Base-by-base conservation (phyloP, 495 filamentous ascomycete genomes). In the Trichocladium antarcticum region DNA sequence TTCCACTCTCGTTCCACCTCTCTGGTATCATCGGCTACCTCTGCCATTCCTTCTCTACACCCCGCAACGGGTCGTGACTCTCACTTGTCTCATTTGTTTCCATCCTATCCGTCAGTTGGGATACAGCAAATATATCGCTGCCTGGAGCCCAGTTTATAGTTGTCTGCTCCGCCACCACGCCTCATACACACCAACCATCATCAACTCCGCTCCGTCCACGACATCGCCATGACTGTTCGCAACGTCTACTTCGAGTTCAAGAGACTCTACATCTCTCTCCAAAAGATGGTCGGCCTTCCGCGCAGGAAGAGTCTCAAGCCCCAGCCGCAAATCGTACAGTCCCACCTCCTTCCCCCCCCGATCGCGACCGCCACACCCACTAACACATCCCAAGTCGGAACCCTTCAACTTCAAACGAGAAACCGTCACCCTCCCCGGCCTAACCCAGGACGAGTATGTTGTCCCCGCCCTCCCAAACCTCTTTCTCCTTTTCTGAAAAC, bases 381-480 rank as follows among this genome's bases (percentile, higher is more conserved):
- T 63, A 63, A 63, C 54, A 24, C 14, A n/a, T 16, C 32, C n/a
- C 31, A 41, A 71, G 70, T 73, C 71, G 9, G 61, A 60, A 5
- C 70, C 71, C 5, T 74, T 70, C 62, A 56, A 70, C 53, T 72
- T 74, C 59, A 67, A 68, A 55, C 63, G 63, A 19, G 63, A 68
- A 53, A 40, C 60, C 19, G 43, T 61, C 35, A 57, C 50, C 3
- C 47, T 72, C 0, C 70, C 70, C 12, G 70, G 70, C 32, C 44
- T 73, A 10, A 65, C 63, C 16, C 59, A 70, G 40, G 63, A 71
- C 45, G 67, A 74, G 70, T 72, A 64, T 56, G 65, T 53, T 6
- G 10, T 29, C 27, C 27, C 19, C 22, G 24, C 24, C 20, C 24
- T 16, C 8, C 22, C 19, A 15, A 8, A 10, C 7, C 19, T 45